Base-by-base conservation (phyloP, 768 basidiomycete species). In the Mycena epipterygia region DNA sequence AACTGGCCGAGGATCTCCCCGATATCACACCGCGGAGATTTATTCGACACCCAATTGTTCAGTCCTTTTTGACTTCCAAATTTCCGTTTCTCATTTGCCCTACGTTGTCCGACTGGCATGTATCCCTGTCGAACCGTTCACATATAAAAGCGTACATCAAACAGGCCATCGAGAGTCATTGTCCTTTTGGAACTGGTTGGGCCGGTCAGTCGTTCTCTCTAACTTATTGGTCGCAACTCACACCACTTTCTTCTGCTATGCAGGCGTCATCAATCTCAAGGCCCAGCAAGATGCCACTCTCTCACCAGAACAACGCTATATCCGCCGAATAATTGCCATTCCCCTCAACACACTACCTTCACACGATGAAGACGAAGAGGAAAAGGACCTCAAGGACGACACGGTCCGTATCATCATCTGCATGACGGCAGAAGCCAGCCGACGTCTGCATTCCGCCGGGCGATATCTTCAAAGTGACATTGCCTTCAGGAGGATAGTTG, bases 401-500 rank as follows among this genome's bases (percentile, higher is more conserved):
- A 46, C 8, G 13, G 16, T 79, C 11, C 73, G 73, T 9, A 72
- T 77, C 9, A 64, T 76, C 16, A 64, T 79, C n/a, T 79, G 78
- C 59, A 79, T 79, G 76, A 71, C 56, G 4, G 44, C 41, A 27
- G 72, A 73, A n/a, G 67, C 62, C 23, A 78, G 76, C 37, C 57
- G 63, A 2, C 60, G 74, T 1, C 67, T 80, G 6, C n/a, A 57
- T 17, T 16, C 27, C 3, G 14, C 29, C 0, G 67, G 27, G 68
- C 76, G 69, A 29, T 76, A 76, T 53, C 42, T 79, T 5, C 77
- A 77, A 30, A 75, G 77, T 29, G 74, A 80, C 60, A 79, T 80
- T 44, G 72, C n/a, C 5, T 79, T 77, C 72, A 74, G 74, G 55
- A 63, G 70, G 2, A 53, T 75, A 16, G 64, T 62, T 21, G 70